These are phyloP conservation scores for Cordyceps fumosorosea DNA, from an alignment of 2,329 filamentous ascomycete species.

Conservation along the genomic window DNA sequence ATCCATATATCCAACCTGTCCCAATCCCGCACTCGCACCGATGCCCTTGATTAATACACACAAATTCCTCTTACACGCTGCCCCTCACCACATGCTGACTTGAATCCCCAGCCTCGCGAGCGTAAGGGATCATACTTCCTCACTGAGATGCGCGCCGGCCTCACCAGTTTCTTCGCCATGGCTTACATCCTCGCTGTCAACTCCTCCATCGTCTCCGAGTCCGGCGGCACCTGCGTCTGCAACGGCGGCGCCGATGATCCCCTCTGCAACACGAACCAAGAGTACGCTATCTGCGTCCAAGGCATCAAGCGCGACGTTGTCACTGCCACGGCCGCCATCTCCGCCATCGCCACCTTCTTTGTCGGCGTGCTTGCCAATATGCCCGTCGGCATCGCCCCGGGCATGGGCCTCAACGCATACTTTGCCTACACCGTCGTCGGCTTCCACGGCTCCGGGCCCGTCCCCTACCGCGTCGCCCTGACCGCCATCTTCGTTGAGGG, in stretches of 20 bases:
- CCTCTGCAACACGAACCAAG: slow-evolving; percentile 45
- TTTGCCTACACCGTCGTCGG: slow-evolving; percentile 75
- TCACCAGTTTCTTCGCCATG: slow-evolving; percentile 71
- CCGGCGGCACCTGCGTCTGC: slow-evolving; percentile 72
- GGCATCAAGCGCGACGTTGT: slow-evolving; percentile 71
- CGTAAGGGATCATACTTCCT: slow-evolving; percentile 72
- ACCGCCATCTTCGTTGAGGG: slow-evolving; percentile 88
- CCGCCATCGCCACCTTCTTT: slow-evolving; percentile 70
- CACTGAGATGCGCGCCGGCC: slow-evolving; percentile 75
- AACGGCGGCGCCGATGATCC: slow-evolving; percentile 43
- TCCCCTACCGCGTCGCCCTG: slow-evolving; percentile 69
- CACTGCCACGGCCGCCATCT: slow-evolving; percentile 78
- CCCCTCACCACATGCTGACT: background rate
- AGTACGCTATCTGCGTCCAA: slow-evolving; percentile 57
- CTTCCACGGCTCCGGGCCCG: slow-evolving; percentile 62
- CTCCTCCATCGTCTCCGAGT: slow-evolving; percentile 50
- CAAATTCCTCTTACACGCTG: background rate
- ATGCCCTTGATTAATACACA: background rate
- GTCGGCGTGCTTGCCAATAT: slow-evolving; percentile 81
- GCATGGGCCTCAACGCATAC: slow-evolving; percentile 70
- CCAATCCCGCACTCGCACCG: background rate
- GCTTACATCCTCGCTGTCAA: slow-evolving; percentile 50
- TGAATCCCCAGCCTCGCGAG: slow-evolving; percentile 49
- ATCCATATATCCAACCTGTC: background rate
- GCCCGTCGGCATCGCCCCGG: slow-evolving; percentile 34